Conservation (phyloP, 495 filamentous ascomycete genomes). For the Trichocladium antarcticum region DNA sequence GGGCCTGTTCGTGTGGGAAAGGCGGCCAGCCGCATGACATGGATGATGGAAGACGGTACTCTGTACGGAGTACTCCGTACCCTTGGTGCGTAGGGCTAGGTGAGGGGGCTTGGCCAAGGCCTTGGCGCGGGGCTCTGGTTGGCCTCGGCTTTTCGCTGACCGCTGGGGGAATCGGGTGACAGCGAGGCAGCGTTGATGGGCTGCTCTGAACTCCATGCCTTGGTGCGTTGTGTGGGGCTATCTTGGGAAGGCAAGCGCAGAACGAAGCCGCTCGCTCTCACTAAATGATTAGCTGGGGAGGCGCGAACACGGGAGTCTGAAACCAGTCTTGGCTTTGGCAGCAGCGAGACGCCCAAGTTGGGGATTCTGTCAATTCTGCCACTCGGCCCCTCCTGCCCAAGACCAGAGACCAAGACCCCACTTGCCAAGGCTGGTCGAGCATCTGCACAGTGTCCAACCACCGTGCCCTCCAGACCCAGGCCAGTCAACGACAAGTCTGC, state of each 20-base stretch:
- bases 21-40: slow-evolving; percentile 4
- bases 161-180: background rate
- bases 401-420: background rate
- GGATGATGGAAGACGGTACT: background rate
- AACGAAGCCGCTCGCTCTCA: no score
- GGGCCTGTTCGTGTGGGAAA: background rate
- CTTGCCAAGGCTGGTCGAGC: background rate
- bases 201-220: background rate
- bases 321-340: background rate
- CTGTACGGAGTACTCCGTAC: no score
- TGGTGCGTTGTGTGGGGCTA: background rate
- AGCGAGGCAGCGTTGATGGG: background rate
- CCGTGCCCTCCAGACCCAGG: background rate
- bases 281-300: background rate
- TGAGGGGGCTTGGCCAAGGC: slow-evolving; percentile 11
- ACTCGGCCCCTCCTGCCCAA: no score
- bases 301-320: background rate
- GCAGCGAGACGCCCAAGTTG: no score
- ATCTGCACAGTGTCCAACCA: background rate
- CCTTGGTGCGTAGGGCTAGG: slow-evolving; percentile 24
- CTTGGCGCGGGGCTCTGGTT: slow-evolving; percentile 11
- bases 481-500: background rate
- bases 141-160: slow-evolving; percentile 4
- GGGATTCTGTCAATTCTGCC: no score
- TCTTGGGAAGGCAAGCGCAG: background rate